phyloP scores from a whole-genome alignment of 2,329 filamentous ascomycete genomes.

The Conoideocrella luteorostrata region DNA sequence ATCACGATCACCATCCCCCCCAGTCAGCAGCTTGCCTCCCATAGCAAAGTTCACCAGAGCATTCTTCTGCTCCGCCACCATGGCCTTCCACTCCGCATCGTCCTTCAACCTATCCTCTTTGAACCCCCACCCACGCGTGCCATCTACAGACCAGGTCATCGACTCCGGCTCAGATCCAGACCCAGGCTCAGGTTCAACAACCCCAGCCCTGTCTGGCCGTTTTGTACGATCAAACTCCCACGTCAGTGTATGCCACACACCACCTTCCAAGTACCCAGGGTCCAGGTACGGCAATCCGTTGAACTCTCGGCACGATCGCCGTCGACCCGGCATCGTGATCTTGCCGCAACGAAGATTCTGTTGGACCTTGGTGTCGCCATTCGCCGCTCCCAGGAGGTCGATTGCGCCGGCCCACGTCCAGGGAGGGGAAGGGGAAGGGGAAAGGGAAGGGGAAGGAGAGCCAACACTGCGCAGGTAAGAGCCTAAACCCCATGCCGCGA shows the following conservation, averaged over 20 bases:
- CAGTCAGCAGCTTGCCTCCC: constrained; percentile 31
- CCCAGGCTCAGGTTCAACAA: too few species aligned
- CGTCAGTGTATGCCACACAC: constrained; percentile 26
- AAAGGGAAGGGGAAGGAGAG: constrained; percentile 31
- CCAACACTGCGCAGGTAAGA: constrained; percentile 38
- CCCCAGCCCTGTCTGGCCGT: too few species aligned
- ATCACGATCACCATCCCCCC: constrained; percentile 23
- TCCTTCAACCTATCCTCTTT: constrained; percentile 20
- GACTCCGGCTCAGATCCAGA: constrained; percentile 24
- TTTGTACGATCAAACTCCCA: constrained; percentile 25
- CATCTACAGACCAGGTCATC: constrained; percentile 30
- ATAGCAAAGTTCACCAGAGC: constrained; percentile 35
- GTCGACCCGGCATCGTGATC: constrained; percentile 24
- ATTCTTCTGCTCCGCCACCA: constrained; percentile 26
- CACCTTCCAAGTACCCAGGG: constrained; percentile 17
- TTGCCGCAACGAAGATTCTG: constrained; percentile 37
- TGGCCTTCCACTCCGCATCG: constrained; percentile 21
- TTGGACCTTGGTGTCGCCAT: constrained; percentile 28
- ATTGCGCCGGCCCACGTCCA: constrained; percentile 39
- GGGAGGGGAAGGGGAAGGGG: constrained; percentile 29
- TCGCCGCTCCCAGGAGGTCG: constrained; percentile 38
- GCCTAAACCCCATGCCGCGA: constrained; percentile 39
- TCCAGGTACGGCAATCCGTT: constrained; percentile 23
- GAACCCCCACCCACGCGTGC: constrained; percentile 19
- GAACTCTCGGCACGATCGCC: constrained; percentile 37